Conservation (phyloP, 495 filamentous ascomycete genomes). For the Penicillium nucicola region DNA sequence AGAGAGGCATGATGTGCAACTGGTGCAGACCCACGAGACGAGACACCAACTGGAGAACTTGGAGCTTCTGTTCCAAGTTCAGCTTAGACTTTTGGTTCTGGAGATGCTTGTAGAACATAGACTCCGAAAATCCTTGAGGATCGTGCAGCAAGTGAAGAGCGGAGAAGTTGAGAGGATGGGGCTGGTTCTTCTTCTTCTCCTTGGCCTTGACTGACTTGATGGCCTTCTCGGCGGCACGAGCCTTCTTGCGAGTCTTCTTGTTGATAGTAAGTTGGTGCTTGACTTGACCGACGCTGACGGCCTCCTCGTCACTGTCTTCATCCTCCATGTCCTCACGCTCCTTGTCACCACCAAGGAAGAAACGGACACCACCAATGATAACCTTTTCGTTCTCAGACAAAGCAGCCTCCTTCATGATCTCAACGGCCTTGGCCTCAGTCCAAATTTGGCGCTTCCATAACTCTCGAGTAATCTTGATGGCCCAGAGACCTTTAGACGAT, state of each 20-base stretch:
- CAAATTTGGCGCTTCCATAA: slow-evolving; percentile 87
- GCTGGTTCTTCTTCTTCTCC: slow-evolving; percentile 82
- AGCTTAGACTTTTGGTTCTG: slow-evolving; percentile 83
- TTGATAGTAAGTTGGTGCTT: slow-evolving; percentile 86
- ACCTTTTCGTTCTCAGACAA: slow-evolving; percentile 87
- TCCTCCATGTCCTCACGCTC: slow-evolving; percentile 90
- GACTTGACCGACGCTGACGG: slow-evolving; percentile 72
- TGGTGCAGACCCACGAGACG: slow-evolving; percentile 92
- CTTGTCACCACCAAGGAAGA: slow-evolving; percentile 94
- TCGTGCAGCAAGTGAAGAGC: slow-evolving; percentile 96
- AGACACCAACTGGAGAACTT: slow-evolving; percentile 83
- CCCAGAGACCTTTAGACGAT: slow-evolving; percentile 87
- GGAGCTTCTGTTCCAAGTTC: slow-evolving; percentile 84
- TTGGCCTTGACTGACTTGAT: slow-evolving; percentile 71
- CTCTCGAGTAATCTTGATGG: slow-evolving; percentile 84
- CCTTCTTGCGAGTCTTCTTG: slow-evolving; percentile 91
- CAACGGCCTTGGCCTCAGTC: slow-evolving; percentile 83
- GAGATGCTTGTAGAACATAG: slow-evolving; percentile 85
- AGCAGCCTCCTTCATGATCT: slow-evolving; percentile 89
- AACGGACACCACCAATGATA: slow-evolving; percentile 77
- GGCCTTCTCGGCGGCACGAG: slow-evolving; percentile 73
- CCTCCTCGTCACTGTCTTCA: slow-evolving; percentile 77
- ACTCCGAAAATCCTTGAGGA: slow-evolving; percentile 91
- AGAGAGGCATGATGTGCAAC: slow-evolving; percentile 77
- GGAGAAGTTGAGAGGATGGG: slow-evolving; percentile 90